Base-by-base conservation (phyloP, 139 green algal species). In the Picocystis salinarum region DNA sequence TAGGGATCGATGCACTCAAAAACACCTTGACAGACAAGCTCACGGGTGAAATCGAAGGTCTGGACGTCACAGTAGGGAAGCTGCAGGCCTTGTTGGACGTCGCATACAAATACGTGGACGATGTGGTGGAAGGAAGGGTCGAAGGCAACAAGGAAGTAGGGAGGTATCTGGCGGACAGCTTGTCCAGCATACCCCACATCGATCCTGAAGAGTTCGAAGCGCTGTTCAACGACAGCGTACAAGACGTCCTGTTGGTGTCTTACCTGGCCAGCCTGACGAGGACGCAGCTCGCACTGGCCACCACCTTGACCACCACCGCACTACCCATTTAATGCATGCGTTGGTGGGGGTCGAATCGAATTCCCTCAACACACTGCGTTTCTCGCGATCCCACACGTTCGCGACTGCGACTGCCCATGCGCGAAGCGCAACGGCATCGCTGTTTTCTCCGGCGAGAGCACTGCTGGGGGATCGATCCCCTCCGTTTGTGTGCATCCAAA, bases 231-330 rank as follows among this genome's bases (percentile, higher is more conserved):
- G 79, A 91, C 58, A 79, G 56, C 42, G 51, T 81, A 50, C 78
- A 88, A 61, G 80, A 94, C 45, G 53, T 78, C 4, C 42, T 92
- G 42, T 59, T 91, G 29, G 57, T 90, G 3, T 64, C 72, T 31
- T 95, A 93, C 66, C 67, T 94, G 40, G 56, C 75, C 18, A 80
- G 86, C 57, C 70, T 94, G 27, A 66, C 86, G 26, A 63, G 68
- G 13, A 61, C 80, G 4, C 82, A 93, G 46, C 55, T 94, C 18
- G 70, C 85, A 2, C 63, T 95, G 27, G 70, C 81, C 10, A 85
- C 95, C 49, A 79, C 70, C 50, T 62, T 95, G 7, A 78, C 75
- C 28, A 91, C 81, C 2, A 60, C 68, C 31, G 56, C 75, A 25
- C 55, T 92, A 62, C 80, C 80, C 4, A 62, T 92, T n/a, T n/a